Conservation (phyloP, 148 eudicot species). For the Rhododendron williamsianum region DNA sequence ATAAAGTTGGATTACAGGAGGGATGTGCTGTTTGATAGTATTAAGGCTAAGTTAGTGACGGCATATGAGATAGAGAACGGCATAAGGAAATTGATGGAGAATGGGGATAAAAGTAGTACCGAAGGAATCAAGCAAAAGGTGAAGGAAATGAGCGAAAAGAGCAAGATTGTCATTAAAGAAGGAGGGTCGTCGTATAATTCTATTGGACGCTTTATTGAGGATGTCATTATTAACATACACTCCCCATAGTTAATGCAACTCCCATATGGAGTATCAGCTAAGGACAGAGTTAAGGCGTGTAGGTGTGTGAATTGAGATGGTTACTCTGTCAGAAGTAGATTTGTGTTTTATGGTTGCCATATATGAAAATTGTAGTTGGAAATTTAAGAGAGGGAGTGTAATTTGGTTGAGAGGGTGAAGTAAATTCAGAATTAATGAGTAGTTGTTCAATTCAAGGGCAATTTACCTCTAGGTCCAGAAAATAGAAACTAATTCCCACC, state of each 20-base stretch:
- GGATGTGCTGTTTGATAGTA: background rate
- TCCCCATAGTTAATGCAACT: background rate
- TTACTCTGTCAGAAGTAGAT: no score
- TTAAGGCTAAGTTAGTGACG: background rate
- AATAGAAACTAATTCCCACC: no score
- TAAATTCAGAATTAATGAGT: no score
- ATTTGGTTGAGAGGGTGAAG: no score
- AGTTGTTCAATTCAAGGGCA: no score
- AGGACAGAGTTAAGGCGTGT: no score
- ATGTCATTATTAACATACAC: background rate
- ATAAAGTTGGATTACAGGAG: constrained; percentile 19
- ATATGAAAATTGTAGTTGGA: no score
- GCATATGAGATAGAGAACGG: background rate
- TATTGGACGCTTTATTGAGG: background rate
- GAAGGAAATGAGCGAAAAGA: background rate
- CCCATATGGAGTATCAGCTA: no score
- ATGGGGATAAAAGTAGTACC: background rate
- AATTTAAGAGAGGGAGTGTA: no score
- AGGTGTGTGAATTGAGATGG: no score
- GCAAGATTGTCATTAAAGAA: background rate
- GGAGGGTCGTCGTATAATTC: background rate
- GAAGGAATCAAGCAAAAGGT: background rate
- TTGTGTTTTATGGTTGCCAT: no score
- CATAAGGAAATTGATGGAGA: background rate
- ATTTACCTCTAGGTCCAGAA: no score